Evolutionary conservation across 2,329 filamentous ascomycete genomes (phyloP), one percentile per base, ranked within the genome.

Genomic region (Mycosphaerelloides madeirae): DNA sequence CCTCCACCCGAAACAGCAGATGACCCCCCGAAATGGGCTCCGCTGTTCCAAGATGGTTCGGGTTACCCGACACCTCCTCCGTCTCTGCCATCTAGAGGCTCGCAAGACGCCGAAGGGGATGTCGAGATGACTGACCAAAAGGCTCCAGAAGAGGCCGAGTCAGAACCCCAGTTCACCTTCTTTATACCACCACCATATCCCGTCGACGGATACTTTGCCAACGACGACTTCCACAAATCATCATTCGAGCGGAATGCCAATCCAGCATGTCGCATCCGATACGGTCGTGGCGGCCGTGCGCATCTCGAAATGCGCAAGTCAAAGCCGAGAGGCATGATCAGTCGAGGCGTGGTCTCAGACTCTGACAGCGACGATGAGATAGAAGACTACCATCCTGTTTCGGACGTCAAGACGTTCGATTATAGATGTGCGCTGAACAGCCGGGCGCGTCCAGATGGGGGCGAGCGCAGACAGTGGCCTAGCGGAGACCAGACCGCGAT

Each of bases 221-320:
- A 49, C 15, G 40, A 39, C 33, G 48, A 38, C 41, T 49, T 42
- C 31, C 41, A 34, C 35, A 25, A 25, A 25, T 9, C 22, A 25
- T 25, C 22, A 9, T 37, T 41, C 40, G 44, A 67, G 22, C 83
- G 84, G 43, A 83, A 36, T 35, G 39, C 33, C 20, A 43, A 67
- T 22, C 83, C 85, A 43, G 83, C 84, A 13, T 96, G 86, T 73
- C 82, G 91, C 54, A 81, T 89, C 52, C 84, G 93, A 47, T 81
- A 89, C 43, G 91, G 91, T 42, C 84, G 91, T 56, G 77, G 90
- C 51, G 88, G 89, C 52, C 82, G 91, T 31, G 67, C 95, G 55
- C 88, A 89, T 78, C 87, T 97, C 55, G 93, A 97, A 68, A 83
- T 57, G 46, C 53, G 60, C 25, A 60, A 59, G 38, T 51, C 56